Conservation (phyloP, 2,329 filamentous ascomycete genomes). For the Acephala macrosclerotiorum region DNA sequence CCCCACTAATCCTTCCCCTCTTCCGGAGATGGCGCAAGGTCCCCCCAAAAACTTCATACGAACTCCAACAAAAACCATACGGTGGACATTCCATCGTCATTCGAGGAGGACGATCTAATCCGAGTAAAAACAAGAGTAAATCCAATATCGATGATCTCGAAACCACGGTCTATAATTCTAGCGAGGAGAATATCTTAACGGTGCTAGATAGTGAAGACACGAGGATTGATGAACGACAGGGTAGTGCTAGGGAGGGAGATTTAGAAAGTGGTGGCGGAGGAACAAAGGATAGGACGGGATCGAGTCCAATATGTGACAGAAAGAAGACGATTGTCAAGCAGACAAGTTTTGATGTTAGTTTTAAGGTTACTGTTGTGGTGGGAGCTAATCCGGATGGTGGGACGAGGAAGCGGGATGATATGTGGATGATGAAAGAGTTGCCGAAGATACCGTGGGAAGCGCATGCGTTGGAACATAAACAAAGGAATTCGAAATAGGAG, state of each 20-base stretch:
- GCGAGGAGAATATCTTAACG: conserved; percentile 14
- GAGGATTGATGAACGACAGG: not conserved
- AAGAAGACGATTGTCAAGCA: not conserved
- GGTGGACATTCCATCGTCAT: not conserved
- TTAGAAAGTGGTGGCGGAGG: not conserved
- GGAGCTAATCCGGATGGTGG: not conserved
- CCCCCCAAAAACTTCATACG: not conserved
- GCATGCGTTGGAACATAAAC: not conserved
- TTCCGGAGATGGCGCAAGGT: conserved; percentile 9
- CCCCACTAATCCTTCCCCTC: conserved; percentile 23
- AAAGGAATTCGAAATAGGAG: no score
- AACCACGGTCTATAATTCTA: conserved; percentile 2
- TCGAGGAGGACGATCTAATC: not conserved
- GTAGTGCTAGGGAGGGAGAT: not conserved
- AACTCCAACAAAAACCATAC: not conserved
- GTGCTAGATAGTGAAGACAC: not conserved
- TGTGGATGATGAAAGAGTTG: conserved; percentile 1
- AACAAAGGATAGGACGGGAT: not conserved
- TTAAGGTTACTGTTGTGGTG: not conserved
- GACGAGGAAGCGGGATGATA: not conserved
- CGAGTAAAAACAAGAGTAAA: not conserved
- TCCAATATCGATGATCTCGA: not conserved
- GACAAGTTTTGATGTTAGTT: conserved; percentile 4
- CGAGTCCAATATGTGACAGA: not conserved
- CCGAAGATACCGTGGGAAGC: conserved; percentile 4